Percentiles rank a stretch among this genome's conserved stretches.
Evolutionary conservation across 306 rosid genomes (phyloP).

Genomic region (Herpetospermum pedunculosum): DNA sequence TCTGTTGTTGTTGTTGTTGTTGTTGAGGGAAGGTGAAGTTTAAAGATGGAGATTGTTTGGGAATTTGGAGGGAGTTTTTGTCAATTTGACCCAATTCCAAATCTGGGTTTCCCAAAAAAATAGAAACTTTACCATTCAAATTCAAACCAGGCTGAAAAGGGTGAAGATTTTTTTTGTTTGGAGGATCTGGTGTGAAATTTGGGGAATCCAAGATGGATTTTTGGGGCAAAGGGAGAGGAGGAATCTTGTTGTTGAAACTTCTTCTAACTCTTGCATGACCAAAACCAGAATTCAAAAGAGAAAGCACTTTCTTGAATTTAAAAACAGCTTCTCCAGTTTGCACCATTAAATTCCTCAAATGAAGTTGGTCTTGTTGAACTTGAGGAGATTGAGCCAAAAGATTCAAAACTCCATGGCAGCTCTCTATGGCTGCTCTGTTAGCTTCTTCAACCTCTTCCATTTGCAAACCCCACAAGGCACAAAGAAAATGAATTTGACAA

Average conservation of each 20-base stretch:
- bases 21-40: conserved; percentile 59
- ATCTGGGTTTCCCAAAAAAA: conserved; percentile 45
- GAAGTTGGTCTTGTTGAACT: not conserved
- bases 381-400: conserved; percentile 43
- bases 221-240: conserved; percentile 44
- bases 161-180: conserved; percentile 30
- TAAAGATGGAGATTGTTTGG: conserved; percentile 35
- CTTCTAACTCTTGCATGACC: conserved; percentile 88
- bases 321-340: conserved; percentile 81
- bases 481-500: not conserved
- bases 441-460: conserved; percentile 22
- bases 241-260: conserved; percentile 35
- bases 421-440: conserved; percentile 9
- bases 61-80: conserved; percentile 51
- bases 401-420: conserved; percentile 13
- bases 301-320: conserved; percentile 79
- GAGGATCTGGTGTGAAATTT: conserved; percentile 28
- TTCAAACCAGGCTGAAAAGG: not conserved
- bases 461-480: not conserved
- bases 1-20: conserved; percentile 58
- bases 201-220: conserved; percentile 62
- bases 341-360: conserved; percentile 37
- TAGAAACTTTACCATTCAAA: conserved; percentile 9
- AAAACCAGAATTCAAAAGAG: conserved; percentile 55
- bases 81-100: conserved; percentile 61